phyloP scores from a whole-genome alignment of 2,329 filamentous ascomycete species.

The Trichoderma sp. region DNA sequence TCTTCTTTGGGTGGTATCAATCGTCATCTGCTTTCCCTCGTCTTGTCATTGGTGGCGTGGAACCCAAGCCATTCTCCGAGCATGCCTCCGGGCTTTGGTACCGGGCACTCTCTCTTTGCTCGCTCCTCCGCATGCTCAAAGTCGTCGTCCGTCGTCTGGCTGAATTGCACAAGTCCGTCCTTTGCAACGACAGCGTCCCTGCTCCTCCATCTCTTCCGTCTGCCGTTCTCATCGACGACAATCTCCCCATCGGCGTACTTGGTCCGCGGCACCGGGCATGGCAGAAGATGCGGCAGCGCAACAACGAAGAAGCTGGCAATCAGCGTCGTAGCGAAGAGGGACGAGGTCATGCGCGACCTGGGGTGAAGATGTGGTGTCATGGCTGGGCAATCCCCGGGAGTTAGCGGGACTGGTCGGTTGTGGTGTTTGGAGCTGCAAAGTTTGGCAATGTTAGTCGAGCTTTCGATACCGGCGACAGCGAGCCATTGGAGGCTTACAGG shows the following conservation, averaged over 20 bases:
- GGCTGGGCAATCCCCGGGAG: slow-evolving; percentile 21
- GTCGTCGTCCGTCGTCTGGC: slow-evolving; percentile 45
- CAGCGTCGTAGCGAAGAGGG: slow-evolving; percentile 92
- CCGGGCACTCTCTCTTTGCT: slow-evolving; percentile 76
- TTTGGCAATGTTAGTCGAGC: neutral
- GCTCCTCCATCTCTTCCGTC: slow-evolving; percentile 50
- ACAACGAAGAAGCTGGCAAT: slow-evolving; percentile 91
- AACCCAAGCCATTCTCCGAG: slow-evolving; percentile 78
- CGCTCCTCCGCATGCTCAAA: slow-evolving; percentile 44
- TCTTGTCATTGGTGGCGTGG: slow-evolving; percentile 40
- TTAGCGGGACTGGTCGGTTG: slow-evolving; percentile 16
- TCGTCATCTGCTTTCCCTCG: slow-evolving; percentile 36
- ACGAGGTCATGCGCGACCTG: slow-evolving; percentile 88
- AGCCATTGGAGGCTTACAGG: slow-evolving; percentile 31
- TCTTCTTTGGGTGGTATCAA: slow-evolving; percentile 12
- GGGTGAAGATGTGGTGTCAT: slow-evolving; percentile 94
- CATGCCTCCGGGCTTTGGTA: slow-evolving; percentile 85
- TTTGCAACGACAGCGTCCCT: slow-evolving; percentile 46
- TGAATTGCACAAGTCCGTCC: slow-evolving; percentile 55
- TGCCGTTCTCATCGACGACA: slow-evolving; percentile 51
- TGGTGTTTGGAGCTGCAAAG: slow-evolving; percentile 5
- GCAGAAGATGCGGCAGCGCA: slow-evolving; percentile 83
- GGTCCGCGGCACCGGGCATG: slow-evolving; percentile 81
- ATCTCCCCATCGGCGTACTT: slow-evolving; percentile 72
- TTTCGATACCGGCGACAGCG: neutral